Base-by-base conservation (phyloP, 2,329 filamentous ascomycete genomes). In the Trichoderma koningii region DNA sequence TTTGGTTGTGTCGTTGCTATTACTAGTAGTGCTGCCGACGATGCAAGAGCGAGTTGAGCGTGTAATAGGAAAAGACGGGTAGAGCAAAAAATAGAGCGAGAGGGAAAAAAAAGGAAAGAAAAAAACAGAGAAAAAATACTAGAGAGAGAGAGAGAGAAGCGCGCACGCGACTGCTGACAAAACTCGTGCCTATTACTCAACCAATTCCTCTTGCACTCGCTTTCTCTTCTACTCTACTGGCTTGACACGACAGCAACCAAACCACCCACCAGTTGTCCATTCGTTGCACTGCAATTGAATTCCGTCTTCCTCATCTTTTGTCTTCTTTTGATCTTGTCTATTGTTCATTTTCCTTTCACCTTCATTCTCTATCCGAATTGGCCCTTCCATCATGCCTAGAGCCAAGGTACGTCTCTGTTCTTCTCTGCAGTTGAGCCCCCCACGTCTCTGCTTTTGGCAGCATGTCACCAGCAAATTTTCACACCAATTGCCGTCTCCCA, bases 321-420 rank as follows among this genome's bases (percentile, higher is more conserved):
- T 50, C 7, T 14, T 10, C 34, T 7, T 19, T 15, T 51, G 15
- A 1, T 51, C 9, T 34, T 52, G 2, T 30, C 6, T 3, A 19
- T 10, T 28, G 10, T 14, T 34, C 6, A n/a, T 28, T 7, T 26
- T 2, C 41, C n/a, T 4, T 12, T 21, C 7, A 28, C 10, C 44
- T 19, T 28, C 45, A 3, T 38, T 17, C 48, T 53, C 10, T n/a
- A 34, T 9, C 19, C 38, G 14, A 50, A 45, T 64, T 60, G 51
- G 30, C 17, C 9, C 15, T n/a, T 47, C 28, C 47, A 55, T 41
- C 48, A 71, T 71, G 70, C 68, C 70, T 47, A 67, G 66, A 66
- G 64, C 65, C 65, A 71, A 70, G 68, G 69, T 69, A 55, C 48
- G 64, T 66, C 26, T 45, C 23, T 48, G 21, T 42, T 30, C 53